phyloP scores from a whole-genome alignment of 179 eudicot genomes.

The Camellia oleifera region DNA sequence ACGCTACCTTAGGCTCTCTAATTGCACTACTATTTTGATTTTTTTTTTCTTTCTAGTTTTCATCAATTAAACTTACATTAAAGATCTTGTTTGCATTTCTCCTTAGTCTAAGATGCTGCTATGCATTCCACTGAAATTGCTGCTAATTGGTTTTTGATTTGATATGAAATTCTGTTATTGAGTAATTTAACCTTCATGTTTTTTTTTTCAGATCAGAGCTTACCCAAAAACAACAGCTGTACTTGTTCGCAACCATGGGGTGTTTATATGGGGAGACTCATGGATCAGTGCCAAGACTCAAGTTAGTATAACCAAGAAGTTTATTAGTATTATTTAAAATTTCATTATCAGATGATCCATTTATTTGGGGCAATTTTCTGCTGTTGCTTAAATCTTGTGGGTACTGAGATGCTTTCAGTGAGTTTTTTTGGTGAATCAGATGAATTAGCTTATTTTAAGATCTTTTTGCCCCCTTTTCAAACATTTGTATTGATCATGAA shows the following conservation, averaged over 20 bases:
- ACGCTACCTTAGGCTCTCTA: too few relatives aligned
- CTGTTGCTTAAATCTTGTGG: neutral
- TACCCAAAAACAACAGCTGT: conserved; percentile 91
- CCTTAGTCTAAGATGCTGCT: neutral
- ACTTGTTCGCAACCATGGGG: conserved; percentile 87
- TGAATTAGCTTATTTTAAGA: neutral
- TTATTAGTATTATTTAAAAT: neutral
- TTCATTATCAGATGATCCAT: neutral
- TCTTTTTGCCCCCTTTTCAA: neutral
- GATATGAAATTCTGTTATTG: neutral
- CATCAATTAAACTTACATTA: too few relatives aligned
- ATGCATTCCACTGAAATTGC: neutral
- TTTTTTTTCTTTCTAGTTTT: too few relatives aligned
- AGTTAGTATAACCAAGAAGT: conserved; percentile 32
- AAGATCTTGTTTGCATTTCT: neutral
- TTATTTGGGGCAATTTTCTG: neutral
- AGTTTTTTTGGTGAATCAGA: neutral
- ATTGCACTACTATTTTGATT: too few relatives aligned
- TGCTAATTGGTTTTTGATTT: neutral
- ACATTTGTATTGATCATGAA: neutral
- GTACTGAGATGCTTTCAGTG: neutral
- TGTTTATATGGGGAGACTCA: conserved; percentile 88
- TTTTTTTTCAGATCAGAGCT: conserved; percentile 59
- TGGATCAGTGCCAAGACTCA: conserved; percentile 96
- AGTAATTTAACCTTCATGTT: conserved; percentile 9